Evolutionary conservation across 2,329 filamentous ascomycete genomes (phyloP), one percentile per base, ranked within the genome.

Genomic region (Chalaropsis thielavioides): DNA sequence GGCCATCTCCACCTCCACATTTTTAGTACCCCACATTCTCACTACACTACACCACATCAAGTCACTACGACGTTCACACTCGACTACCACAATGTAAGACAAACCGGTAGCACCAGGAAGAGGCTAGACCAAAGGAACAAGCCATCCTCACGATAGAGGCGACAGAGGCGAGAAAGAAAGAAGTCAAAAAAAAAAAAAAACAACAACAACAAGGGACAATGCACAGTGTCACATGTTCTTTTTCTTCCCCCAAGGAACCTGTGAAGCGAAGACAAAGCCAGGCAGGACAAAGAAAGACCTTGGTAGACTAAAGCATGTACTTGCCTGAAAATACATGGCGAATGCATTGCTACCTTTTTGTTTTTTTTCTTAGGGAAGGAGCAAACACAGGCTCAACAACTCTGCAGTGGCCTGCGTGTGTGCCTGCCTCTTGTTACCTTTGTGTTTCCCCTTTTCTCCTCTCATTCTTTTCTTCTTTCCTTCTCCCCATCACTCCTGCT

Each of bases 381-480:
- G 46, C 19, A 49, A 49, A 49, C 46, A 49, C 46, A 22, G 46
- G 10, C 13, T 49, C 17, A 49, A 24, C n/a, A 49, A 22, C 46
- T 49, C 46, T 49, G 46, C 46, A 49, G 46, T 49, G 46, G 22
- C 46, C 46, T 49, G 51, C 27, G 51, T 56, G 51, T 56, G 51
- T 56, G 51, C 27, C 51, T 56, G 51, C 15, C 51, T 56, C 17
- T 35, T 56, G 22, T 56, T 24, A 13, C 51, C 27, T 31, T 56
- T 56, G 13, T 17, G 51, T 56, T 31, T 56, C 51, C 51, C 51
- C 51, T 56, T 56, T 35, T 35, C 51, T 56, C 51, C 27, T 27
- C 51, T 15, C 51, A 49, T 49, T 49, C 24, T 31, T 35, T 35
- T 31, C 15, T 31, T 56, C 51, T 56, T 56, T 56, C 15, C 17